Percentiles rank a stretch among this genome's conserved stretches.
phyloP scores from a whole-genome alignment of 2,329 filamentous ascomycete genomes.

The Colletotrichum agaves region DNA sequence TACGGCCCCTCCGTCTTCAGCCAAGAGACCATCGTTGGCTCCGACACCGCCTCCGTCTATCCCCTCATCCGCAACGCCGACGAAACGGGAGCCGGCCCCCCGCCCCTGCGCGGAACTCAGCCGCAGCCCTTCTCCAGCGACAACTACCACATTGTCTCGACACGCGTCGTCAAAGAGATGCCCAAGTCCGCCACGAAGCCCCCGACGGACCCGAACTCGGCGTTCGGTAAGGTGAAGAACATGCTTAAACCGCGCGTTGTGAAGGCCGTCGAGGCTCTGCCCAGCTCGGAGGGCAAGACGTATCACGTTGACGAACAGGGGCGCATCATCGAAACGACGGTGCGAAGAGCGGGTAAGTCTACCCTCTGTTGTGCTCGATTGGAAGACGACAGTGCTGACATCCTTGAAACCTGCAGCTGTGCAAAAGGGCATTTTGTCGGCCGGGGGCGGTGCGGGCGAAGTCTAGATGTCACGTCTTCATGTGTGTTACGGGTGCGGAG shows the following conservation, averaged over 20 bases:
- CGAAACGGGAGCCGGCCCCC: not conserved
- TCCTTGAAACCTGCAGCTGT: not conserved
- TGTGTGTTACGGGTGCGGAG: not conserved
- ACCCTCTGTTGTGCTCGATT: too few species aligned
- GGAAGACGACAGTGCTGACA: not conserved
- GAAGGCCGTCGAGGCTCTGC: conserved; percentile 29
- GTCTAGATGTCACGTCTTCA: not conserved
- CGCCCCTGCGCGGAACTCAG: conserved; percentile 15
- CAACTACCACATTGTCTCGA: conserved; percentile 29
- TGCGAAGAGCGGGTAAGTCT: conserved; percentile 23
- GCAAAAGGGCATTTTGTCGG: conserved; percentile 1
- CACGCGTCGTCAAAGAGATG: conserved; percentile 31
- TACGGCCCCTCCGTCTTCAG: conserved; percentile 19
- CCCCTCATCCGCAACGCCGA: conserved; percentile 17
- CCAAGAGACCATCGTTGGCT: conserved; percentile 28
- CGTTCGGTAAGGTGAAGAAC: conserved; percentile 26
- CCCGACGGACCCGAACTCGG: conserved; percentile 13
- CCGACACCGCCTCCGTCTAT: conserved; percentile 21
- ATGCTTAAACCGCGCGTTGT: conserved; percentile 35
- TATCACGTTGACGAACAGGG: conserved; percentile 36
- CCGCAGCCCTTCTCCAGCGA: conserved; percentile 17
- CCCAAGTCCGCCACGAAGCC: conserved; percentile 25
- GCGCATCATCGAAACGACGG: conserved; percentile 31
- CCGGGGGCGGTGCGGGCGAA: not conserved
- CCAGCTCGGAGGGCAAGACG: conserved; percentile 32